Conservation (phyloP, 2,329 filamentous ascomycete species). For the Monilinia vaccinii-corymbosi region DNA sequence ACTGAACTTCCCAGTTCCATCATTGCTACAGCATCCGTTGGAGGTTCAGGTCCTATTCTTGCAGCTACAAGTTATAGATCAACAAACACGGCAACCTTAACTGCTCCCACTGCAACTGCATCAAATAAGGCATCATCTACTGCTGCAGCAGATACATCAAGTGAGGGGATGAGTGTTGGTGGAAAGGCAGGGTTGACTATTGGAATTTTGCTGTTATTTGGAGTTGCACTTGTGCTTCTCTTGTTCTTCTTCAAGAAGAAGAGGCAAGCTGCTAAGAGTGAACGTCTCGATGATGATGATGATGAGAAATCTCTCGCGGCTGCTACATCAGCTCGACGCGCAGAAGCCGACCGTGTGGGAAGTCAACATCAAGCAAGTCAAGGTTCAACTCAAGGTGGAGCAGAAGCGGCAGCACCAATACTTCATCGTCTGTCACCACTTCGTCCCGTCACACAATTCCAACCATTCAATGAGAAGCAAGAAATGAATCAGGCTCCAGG, state of each 20-base stretch:
- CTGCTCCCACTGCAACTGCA: conserved; percentile 4
- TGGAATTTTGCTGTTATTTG: conserved; percentile 64
- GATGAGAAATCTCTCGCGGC: conserved; percentile 48
- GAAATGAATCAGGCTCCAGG: background rate
- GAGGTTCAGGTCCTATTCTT: conserved; percentile 12
- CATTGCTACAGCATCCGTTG: conserved; percentile 14
- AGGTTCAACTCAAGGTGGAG: conserved; percentile 17
- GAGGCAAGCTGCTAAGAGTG: conserved; percentile 55
- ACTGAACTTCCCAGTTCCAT: conserved; percentile 14
- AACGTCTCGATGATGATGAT: conserved; percentile 46
- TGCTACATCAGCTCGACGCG: conserved; percentile 10
- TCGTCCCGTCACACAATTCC: conserved; percentile 75
- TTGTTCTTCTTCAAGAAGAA: conserved; percentile 63
- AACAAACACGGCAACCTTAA: background rate
- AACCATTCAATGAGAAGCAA: conserved; percentile 47
- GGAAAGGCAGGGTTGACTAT: conserved; percentile 72
- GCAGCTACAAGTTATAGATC: conserved; percentile 2
- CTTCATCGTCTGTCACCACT: conserved; percentile 79
- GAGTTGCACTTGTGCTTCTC: conserved; percentile 55
- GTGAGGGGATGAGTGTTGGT: conserved; percentile 33
- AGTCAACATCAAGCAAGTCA: conserved; percentile 1
- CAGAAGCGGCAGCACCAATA: conserved; percentile 32
- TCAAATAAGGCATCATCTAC: conserved; percentile 11
- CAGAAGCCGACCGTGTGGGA: conserved; percentile 24
- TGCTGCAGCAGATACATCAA: conserved; percentile 8